These are phyloP conservation scores for Dalbergia oliveri DNA, from an alignment of 306 rosid genomes.

Conservation along the genomic window DNA sequence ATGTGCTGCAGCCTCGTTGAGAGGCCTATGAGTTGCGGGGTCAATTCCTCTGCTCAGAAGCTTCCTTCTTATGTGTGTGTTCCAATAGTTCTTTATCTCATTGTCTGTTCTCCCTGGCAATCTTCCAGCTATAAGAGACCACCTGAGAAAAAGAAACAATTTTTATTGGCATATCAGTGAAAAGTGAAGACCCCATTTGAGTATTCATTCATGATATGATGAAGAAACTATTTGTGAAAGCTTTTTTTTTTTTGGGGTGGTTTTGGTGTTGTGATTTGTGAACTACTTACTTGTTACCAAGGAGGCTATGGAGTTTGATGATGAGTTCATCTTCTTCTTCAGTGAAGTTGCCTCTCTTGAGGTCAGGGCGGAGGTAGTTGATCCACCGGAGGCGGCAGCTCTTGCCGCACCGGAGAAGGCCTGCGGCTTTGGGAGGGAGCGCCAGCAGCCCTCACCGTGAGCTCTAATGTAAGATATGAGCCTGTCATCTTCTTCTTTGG, in stretches of 20 bases:
- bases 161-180: not conserved
- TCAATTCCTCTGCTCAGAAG: constrained; percentile 93
- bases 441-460: constrained; percentile 99
- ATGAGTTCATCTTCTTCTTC: constrained; percentile 96
- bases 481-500: constrained; percentile 97
- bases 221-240: not conserved
- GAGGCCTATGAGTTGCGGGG: constrained; percentile 85
- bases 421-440: constrained; percentile 96
- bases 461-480: constrained; percentile 87
- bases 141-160: constrained; percentile 48
- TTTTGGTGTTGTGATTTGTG: not conserved
- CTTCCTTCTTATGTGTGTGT: constrained; percentile 96
- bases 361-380: constrained; percentile 98
- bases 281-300: constrained; percentile 85
- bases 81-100: constrained; percentile 99
- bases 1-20: constrained; percentile 54
- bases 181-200: not conserved
- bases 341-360: constrained; percentile 93
- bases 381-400: constrained; percentile 98
- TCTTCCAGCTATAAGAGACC: constrained; percentile 96
- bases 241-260: not conserved
- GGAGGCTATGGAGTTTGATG: constrained; percentile 98
- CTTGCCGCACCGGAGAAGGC: constrained; percentile 97
- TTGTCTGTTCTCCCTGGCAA: constrained; percentile 96
- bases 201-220: not conserved